Evolutionary conservation across 2,329 filamentous ascomycete genomes (phyloP).

Genomic region (Clarireedia sp.): DNA sequence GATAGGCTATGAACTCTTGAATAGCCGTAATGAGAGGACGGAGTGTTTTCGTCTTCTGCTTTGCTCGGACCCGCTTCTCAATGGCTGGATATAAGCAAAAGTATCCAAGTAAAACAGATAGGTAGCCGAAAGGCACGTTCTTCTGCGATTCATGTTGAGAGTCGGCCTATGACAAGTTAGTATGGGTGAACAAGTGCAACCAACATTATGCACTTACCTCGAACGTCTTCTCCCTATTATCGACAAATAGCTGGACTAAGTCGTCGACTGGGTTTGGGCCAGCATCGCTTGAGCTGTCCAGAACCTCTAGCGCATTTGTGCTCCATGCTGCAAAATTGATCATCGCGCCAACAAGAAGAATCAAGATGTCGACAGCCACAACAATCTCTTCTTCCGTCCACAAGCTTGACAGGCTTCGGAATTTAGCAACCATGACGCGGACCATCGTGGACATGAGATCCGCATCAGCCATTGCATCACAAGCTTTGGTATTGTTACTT

Average conservation of each 20-base stretch:
- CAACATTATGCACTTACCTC: slow-evolving; percentile 48
- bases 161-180: slow-evolving; percentile 44
- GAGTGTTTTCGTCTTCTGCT: slow-evolving; percentile 40
- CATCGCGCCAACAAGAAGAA: slow-evolving; percentile 71
- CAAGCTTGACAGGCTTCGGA: slow-evolving; percentile 40
- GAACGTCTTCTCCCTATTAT: slow-evolving; percentile 54
- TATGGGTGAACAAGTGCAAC: background rate
- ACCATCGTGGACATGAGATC: slow-evolving; percentile 44
- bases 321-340: slow-evolving; percentile 85
- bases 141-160: slow-evolving; percentile 67
- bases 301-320: slow-evolving; percentile 46
- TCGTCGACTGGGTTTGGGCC: slow-evolving; percentile 43
- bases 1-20: slow-evolving; percentile 53
- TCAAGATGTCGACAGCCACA: slow-evolving; percentile 57
- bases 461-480: slow-evolving; percentile 58
- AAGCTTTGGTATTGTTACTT: slow-evolving; percentile 67
- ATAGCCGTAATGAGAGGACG: slow-evolving; percentile 46
- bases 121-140: slow-evolving; percentile 79
- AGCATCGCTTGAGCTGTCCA: slow-evolving; percentile 34
- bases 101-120: slow-evolving; percentile 77
- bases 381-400: slow-evolving; percentile 43
- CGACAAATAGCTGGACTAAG: slow-evolving; percentile 59
- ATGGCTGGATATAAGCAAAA: slow-evolving; percentile 53
- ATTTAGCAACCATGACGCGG: slow-evolving; percentile 43
- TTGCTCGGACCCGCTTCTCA: slow-evolving; percentile 34